Conservation (phyloP, 140 eudicot genomes). For the Cichorium intybus region DNA sequence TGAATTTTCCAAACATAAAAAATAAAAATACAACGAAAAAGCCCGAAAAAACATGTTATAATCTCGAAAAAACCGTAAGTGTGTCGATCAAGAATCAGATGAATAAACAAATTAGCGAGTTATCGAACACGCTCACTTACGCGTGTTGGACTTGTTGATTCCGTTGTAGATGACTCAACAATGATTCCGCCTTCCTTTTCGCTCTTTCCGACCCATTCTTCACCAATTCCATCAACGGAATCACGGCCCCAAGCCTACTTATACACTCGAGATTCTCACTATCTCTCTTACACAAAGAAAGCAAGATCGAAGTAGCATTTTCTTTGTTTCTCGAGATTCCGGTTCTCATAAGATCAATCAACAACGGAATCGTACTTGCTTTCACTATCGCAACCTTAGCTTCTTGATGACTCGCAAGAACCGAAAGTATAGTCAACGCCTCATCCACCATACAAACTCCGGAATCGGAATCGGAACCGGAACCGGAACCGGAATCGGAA, state of each 20-base stretch:
- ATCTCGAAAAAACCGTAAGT: constrained; percentile 22
- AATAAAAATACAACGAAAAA: constrained; percentile 8
- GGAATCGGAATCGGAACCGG: background rate
- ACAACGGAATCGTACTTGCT: constrained; percentile 71
- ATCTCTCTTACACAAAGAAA: constrained; percentile 85
- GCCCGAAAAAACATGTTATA: constrained; percentile 1
- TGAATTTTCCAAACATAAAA: constrained; percentile 26
- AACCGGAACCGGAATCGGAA: background rate
- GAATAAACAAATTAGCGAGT: constrained; percentile 39
- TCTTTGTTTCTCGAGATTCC: constrained; percentile 81
- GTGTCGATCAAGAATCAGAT: constrained; percentile 33
- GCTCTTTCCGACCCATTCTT: constrained; percentile 81
- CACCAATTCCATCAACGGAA: constrained; percentile 59
- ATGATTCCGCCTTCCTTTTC: constrained; percentile 68
- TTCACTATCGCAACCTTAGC: constrained; percentile 77
- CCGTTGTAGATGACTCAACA: constrained; percentile 70
- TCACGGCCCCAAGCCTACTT: constrained; percentile 79
- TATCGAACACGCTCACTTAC: constrained; percentile 13
- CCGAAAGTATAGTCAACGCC: constrained; percentile 77
- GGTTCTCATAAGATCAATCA: constrained; percentile 76
- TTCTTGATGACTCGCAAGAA: constrained; percentile 86
- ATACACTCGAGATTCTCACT: constrained; percentile 63
- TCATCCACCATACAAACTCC: constrained; percentile 70
- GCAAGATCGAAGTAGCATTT: constrained; percentile 75
- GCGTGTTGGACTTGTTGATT: constrained; percentile 28